Conservation (phyloP, 2,329 filamentous ascomycete species). For the Thermoascus crustaceus region DNA sequence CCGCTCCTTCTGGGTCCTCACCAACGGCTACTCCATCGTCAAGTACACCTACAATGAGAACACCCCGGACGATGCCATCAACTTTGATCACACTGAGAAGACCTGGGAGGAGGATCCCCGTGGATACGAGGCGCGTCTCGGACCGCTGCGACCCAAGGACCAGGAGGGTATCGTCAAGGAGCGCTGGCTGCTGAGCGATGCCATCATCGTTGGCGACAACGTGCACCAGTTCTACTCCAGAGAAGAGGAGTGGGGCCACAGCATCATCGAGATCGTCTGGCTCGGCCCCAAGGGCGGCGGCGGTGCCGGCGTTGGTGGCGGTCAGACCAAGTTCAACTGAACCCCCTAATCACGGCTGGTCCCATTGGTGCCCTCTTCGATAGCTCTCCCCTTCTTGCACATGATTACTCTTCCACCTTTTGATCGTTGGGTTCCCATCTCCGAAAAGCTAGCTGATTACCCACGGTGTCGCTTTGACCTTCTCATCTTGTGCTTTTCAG, state of each 20-base stretch:
- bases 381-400: slow-evolving; percentile 28
- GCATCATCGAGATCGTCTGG: slow-evolving; percentile 38
- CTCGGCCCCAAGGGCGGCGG: slow-evolving; percentile 32
- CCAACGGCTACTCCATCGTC: slow-evolving; percentile 37
- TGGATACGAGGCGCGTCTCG: slow-evolving; percentile 33
- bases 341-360: slow-evolving; percentile 22
- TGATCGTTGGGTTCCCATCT: neutral
- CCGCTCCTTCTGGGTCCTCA: slow-evolving; percentile 36
- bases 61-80: slow-evolving; percentile 31
- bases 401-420: slow-evolving; percentile 20
- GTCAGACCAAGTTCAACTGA: slow-evolving; percentile 22
- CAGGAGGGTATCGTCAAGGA: slow-evolving; percentile 34
- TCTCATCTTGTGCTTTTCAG: slow-evolving; percentile 11
- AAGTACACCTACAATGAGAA: slow-evolving; percentile 33
- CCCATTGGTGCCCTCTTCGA: slow-evolving; percentile 23
- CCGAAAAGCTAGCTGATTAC: neutral
- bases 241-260: slow-evolving; percentile 33
- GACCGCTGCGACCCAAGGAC: slow-evolving; percentile 32
- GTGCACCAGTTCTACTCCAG: slow-evolving; percentile 37
- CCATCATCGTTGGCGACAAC: slow-evolving; percentile 33
- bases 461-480: slow-evolving; percentile 8
- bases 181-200: slow-evolving; percentile 32
- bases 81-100: slow-evolving; percentile 37
- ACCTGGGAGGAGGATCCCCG: slow-evolving; percentile 37
- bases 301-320: slow-evolving; percentile 25